Base-by-base conservation (phyloP, 2,329 filamentous ascomycete genomes). In the Didymella pinodella region DNA sequence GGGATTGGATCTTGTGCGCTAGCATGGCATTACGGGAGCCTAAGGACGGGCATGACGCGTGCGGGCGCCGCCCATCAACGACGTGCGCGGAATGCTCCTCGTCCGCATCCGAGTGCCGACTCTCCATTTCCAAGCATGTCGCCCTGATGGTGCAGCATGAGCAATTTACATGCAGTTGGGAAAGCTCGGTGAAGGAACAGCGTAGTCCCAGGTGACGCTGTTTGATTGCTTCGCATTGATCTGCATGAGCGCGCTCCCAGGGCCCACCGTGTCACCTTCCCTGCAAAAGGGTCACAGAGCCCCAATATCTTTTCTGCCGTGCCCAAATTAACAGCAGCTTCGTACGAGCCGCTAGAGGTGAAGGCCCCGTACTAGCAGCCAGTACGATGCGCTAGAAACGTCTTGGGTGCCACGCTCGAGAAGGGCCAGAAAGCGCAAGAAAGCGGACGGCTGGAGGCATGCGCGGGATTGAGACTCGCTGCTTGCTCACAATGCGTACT, bases 11-110 rank as follows among this genome's bases (percentile, higher is more conserved):
- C 25, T 12, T 40, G 26, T 40, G 26, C 38, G 47, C 46, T 46
- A 20, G 32, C 22, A 41, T 47, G 18, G 22, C 26, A 25, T 41
- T 41, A 41, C 20, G 32, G 54, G 54, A 47, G 31, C 44, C 55
- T 22, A 51, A 46, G 51, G 40, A 44, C 29, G 26, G 57, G 38
- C 50, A 53, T 53, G 60, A 54, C 52, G 51, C 51, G 36, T 38
- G 51, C 10, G 50, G 53, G 32, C 26, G n/a, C n/a, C 26, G n/a
- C 22, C 44, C 36, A 49, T 41, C 41, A 36, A 49, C 56, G 57
- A 54, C 61, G 59, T 57, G 61, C 63, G 61, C 65, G 65, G 63
- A 64, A 60, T 63, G 58, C 49, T 58, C 43, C 49, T 55, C 49
- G 57, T 63, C 65, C 60, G 59, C 60, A 64, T 66, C 64, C 64